Evolutionary conservation across 495 filamentous ascomycete genomes (phyloP).

Genomic region (Aspergillus biplanus): DNA sequence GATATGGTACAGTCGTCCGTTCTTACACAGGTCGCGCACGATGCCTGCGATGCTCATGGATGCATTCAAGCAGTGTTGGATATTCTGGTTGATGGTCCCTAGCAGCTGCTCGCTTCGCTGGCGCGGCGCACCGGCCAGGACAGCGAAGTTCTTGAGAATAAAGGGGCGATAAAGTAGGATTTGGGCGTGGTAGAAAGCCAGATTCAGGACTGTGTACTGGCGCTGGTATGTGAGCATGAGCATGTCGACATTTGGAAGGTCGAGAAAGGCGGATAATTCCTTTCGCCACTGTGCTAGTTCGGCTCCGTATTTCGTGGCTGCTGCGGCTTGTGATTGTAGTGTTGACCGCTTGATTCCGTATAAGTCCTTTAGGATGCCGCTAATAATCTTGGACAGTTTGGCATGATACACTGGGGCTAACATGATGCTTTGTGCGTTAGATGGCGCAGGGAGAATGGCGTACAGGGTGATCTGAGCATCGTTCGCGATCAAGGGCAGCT

Average conservation of each 20-base stretch:
- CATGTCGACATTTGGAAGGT: constrained; percentile 28
- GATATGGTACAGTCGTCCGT: constrained; percentile 25
- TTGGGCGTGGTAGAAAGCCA: constrained; percentile 32
- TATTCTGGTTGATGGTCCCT: constrained; percentile 12
- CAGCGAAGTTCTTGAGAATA: constrained; percentile 25
- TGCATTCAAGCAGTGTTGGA: constrained; percentile 23
- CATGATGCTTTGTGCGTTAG: constrained; percentile 43
- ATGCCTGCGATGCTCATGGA: constrained; percentile 25
- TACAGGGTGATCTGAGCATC: constrained; percentile 37
- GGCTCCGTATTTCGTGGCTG: constrained; percentile 22
- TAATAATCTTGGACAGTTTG: constrained; percentile 34
- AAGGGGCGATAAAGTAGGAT: constrained; percentile 33
- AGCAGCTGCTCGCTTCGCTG: constrained; percentile 8
- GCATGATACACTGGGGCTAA: constrained; percentile 44
- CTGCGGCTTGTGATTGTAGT: constrained; percentile 14
- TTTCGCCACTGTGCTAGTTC: constrained; percentile 25
- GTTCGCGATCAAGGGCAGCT: constrained; percentile 45
- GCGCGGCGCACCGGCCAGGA: constrained; percentile 6
- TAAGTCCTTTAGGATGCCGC: constrained; percentile 29
- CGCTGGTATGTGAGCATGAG: constrained; percentile 32
- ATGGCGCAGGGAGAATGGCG: constrained; percentile 25
- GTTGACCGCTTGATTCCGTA: constrained; percentile 25
- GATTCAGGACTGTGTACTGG: constrained; percentile 33
- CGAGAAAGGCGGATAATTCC: constrained; percentile 27
- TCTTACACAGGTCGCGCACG: constrained; percentile 25